Evolutionary conservation across 257 asterid species (phyloP), one percentile per base, ranked within the genome.

Genomic region (Capsicum rhomboideum): DNA sequence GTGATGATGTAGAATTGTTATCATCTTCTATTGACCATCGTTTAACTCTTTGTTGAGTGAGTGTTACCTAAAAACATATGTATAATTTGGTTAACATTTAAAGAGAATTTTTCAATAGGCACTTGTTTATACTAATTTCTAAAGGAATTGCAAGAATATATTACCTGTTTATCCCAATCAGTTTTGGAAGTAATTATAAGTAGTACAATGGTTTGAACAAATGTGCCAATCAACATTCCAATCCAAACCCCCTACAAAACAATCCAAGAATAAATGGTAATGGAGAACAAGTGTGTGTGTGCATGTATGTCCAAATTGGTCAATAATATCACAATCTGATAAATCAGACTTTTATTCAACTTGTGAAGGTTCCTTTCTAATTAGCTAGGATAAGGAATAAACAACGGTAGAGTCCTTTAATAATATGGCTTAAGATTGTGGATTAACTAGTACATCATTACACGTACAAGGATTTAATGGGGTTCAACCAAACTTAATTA

Each of bases 161-260:
- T 40, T 40, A 40, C 95, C 95, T 91, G 93, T 66, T 86, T 85
- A 29, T 93, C 93, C 97, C 97, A 93, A 40, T 93, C 94, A 6
- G 92, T 93, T 87, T 75, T 89, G 63, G 28, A 55, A 61, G 97
- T 89, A 56, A 91, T 84, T 34, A 88, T 69, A 55, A 87, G 2
- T 13, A 93, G 87, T 21, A 88, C 83, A 52, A 90, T 79, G 0
- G 97, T 90, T 59, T 93, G 97, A 49, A 91, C 67, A 52, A 93
- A 55, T 12, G 91, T 89, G 23, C 95, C 97, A 26, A 90, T 5
- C 59, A 93, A 17, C 95, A 93, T 93, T 68, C 97, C 95, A 29
- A 92, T 86, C 97, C 97, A 93, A 23, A 93, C 93, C 59, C 97
- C 97, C 97, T 93, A 53, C 59, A 18, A 55, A 18, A 80, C 16